Conservation (phyloP, 306 rosid species). For the Glycine soja region DNA sequence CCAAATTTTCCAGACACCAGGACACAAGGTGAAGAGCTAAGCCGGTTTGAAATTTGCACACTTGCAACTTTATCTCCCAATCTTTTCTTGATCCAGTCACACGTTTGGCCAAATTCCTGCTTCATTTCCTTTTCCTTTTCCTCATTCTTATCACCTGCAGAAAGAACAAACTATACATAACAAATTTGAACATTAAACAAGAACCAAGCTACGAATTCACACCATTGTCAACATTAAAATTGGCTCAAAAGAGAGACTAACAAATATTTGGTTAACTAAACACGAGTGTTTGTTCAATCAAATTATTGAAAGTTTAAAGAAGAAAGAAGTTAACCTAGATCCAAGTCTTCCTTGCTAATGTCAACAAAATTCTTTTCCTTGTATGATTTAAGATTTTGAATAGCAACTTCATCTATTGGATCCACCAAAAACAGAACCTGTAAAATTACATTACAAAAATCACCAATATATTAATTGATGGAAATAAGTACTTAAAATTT, state of each 20-base stretch:
- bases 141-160: slow-evolving; percentile 89
- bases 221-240: not conserved
- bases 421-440: slow-evolving; percentile 94
- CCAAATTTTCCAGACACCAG: slow-evolving; percentile 96
- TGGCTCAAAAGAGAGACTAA: slow-evolving; percentile 7
- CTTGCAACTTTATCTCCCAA: slow-evolving; percentile 93
- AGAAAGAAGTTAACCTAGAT: slow-evolving; percentile 69
- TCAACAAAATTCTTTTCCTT: slow-evolving; percentile 94
- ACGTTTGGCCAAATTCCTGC: slow-evolving; percentile 82
- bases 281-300: slow-evolving; percentile 1
- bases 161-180: slow-evolving; percentile 37
- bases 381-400: slow-evolving; percentile 90
- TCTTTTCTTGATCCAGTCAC: slow-evolving; percentile 95
- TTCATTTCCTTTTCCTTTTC: slow-evolving; percentile 88
- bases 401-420: slow-evolving; percentile 94
- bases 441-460: slow-evolving; percentile 40
- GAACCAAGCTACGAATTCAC: slow-evolving; percentile 31
- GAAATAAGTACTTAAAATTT: slow-evolving; percentile 1
- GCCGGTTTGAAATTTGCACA: slow-evolving; percentile 90
- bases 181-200: slow-evolving; percentile 19
- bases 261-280: slow-evolving; percentile 24
- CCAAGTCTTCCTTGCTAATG: slow-evolving; percentile 97
- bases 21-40: slow-evolving; percentile 95
- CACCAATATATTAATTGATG: slow-evolving; percentile 2
- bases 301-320: slow-evolving; percentile 8